Evolutionary conservation across 2,329 filamentous ascomycete genomes (phyloP), one percentile per base, ranked within the genome.

Genomic region (Chaetomium sp.): DNA sequence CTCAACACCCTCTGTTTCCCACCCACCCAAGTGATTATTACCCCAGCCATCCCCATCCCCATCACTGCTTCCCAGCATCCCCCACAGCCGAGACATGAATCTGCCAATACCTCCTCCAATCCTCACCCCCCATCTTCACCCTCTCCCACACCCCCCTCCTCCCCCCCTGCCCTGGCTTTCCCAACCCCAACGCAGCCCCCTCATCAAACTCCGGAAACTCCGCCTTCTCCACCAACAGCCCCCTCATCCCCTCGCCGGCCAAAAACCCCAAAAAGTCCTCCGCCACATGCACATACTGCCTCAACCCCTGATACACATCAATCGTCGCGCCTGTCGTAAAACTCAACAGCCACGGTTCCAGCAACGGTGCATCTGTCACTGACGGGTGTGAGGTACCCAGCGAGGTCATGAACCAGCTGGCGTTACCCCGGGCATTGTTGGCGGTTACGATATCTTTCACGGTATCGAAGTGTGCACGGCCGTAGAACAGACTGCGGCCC

Each of bases 291-390:
- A 86, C 81, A 61, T 87, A 87, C 67, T 85, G 77, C 35, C 71
- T 66, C 43, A 87, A 66, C 0, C 80, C 84, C 55, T 81, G 74
- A 44, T 72, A 73, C 1, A 78, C 78, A 53, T 82, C 71, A n/a
- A 85, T 75, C 1, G 73, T 78, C 0, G 84, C 79, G 0, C 82
- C 81, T 0, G 84, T 86, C 0, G 81, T 80, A 71, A 80, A 79
- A 54, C 79, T 76, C 45, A 87, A 72, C 34, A 87, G 70, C 50
- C 78, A 69, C 0, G 84, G 84, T 58, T 86, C 78, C 6, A 88
- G 75, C 2, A 87, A 71, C 0, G 84, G 83, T 12, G 84, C 85
- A 63, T 87, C 85, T 0, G 85, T 86, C 19, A 86, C 80, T 8
- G 78, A 81, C 0, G 85, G 82, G 62, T 88, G 85, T 0, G 81